A percentile compares a stretch with the other conserved stretches of the same genome.
Evolutionary conservation across 148 eudicot genomes (phyloP).

Genomic region (Suaeda aralocaspica): DNA sequence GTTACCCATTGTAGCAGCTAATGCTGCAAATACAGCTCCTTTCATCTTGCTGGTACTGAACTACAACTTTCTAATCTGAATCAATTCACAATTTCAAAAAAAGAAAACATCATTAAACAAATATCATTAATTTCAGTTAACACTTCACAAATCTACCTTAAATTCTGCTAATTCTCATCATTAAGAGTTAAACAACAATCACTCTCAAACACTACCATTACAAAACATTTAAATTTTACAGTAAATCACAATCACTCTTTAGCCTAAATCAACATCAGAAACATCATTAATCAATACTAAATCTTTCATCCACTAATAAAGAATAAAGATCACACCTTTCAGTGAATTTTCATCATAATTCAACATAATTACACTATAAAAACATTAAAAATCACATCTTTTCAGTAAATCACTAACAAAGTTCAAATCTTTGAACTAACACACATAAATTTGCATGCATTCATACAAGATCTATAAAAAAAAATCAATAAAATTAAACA

Average conservation of each 20-base stretch:
- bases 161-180: neutral
- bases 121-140: neutral
- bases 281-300: too few relatives aligned
- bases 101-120: neutral
- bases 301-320: neutral
- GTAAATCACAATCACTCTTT: too few relatives aligned
- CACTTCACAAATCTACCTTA: neutral
- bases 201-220: too few relatives aligned
- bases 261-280: too few relatives aligned
- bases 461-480: neutral
- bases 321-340: neutral
- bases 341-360: neutral
- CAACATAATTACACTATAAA: too few relatives aligned
- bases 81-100: constrained; percentile 14
- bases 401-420: neutral
- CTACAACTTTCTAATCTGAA: constrained; percentile 13
- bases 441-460: neutral
- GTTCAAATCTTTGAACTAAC: neutral
- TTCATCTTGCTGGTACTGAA: constrained; percentile 38
- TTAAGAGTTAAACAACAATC: too few relatives aligned
- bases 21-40: constrained; percentile 79
- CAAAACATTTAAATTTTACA: too few relatives aligned
- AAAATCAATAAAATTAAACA: neutral
- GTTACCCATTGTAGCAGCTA: constrained; percentile 92
- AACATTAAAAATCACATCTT: neutral